Evolutionary conservation across 768 basidiomycete species (phyloP).

Genomic region (Leccinum rimulosum): DNA sequence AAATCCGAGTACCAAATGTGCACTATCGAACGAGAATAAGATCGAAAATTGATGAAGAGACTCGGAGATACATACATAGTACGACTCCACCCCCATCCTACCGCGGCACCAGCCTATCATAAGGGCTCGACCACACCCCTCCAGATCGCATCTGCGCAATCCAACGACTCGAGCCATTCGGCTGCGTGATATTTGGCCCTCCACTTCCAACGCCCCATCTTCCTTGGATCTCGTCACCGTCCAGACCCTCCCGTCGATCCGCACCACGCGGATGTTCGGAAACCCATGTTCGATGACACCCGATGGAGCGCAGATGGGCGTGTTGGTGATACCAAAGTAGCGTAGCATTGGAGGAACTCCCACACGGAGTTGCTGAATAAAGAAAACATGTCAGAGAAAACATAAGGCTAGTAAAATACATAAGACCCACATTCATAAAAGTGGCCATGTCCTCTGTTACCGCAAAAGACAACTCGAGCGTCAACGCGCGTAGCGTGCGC

Average conservation of each 20-base stretch:
- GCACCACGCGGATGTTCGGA: conserved; percentile 56
- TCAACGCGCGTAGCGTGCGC: conserved; percentile 45
- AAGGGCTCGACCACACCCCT: conserved; percentile 14
- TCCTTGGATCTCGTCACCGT: conserved; percentile 38
- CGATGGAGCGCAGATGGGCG: conserved; percentile 38
- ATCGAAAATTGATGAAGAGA: neutral
- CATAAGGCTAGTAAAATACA: neutral
- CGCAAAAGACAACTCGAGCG: conserved; percentile 38
- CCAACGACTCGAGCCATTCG: conserved; percentile 67
- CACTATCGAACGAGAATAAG: neutral
- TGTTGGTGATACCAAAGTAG: conserved; percentile 56
- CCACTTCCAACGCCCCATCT: conserved; percentile 41
- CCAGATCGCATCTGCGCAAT: conserved; percentile 55
- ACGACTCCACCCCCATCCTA: neutral
- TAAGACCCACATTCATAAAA: conserved; percentile 40
- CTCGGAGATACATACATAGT: neutral
- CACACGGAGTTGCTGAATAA: conserved; percentile 53
- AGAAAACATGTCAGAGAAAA: neutral
- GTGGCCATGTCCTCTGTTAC: conserved; percentile 39
- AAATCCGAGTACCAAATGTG: too few species aligned
- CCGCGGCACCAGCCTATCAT: neutral
- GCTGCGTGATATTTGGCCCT: conserved; percentile 48
- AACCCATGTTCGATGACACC: conserved; percentile 58
- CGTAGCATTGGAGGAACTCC: conserved; percentile 53
- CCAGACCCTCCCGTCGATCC: conserved; percentile 54